These are phyloP conservation scores for Flaveria floridana DNA, from an alignment of 140 eudicot species.

Conservation along the genomic window DNA sequence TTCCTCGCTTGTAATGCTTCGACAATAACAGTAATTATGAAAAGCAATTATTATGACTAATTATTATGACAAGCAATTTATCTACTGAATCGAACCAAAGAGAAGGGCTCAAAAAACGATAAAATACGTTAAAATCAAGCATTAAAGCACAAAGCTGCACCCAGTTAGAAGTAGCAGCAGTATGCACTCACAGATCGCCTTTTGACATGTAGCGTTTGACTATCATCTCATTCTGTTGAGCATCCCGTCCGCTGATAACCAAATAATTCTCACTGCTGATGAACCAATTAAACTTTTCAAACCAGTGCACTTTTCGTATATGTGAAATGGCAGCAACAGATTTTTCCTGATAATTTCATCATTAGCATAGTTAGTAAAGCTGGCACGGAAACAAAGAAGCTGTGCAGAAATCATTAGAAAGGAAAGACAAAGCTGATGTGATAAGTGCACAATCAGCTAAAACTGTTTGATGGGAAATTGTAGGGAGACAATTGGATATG, in stretches of 20 bases:
- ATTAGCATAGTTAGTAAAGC: slow-evolving; percentile 21
- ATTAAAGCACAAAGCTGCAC: slow-evolving; percentile 6
- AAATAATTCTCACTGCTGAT: slow-evolving; percentile 96
- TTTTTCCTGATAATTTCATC: slow-evolving; percentile 67
- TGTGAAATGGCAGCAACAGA: slow-evolving; percentile 91
- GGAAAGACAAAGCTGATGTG: slow-evolving; percentile 6
- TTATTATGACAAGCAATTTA: not conserved
- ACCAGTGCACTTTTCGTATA: slow-evolving; percentile 98
- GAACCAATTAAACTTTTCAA: slow-evolving; percentile 97
- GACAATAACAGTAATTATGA: too few species aligned
- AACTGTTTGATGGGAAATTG: slow-evolving; percentile 22
- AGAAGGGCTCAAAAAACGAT: not conserved
- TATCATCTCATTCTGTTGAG: slow-evolving; percentile 98
- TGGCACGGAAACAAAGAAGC: slow-evolving; percentile 19
- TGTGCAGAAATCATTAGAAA: slow-evolving; percentile 16
- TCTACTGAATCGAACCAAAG: not conserved
- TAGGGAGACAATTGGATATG: too few species aligned
- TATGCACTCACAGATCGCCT: slow-evolving; percentile 83
- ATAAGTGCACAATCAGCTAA: slow-evolving; percentile 1
- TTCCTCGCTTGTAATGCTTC: too few species aligned
- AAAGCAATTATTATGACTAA: not conserved
- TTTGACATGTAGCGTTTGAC: slow-evolving; percentile 98
- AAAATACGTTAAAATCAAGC: not conserved
- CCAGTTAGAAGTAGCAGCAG: slow-evolving; percentile 19
- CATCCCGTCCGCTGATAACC: slow-evolving; percentile 97